Evolutionary conservation across 345 rosid species (phyloP).

Genomic region (Dipteronia dyeriana): DNA sequence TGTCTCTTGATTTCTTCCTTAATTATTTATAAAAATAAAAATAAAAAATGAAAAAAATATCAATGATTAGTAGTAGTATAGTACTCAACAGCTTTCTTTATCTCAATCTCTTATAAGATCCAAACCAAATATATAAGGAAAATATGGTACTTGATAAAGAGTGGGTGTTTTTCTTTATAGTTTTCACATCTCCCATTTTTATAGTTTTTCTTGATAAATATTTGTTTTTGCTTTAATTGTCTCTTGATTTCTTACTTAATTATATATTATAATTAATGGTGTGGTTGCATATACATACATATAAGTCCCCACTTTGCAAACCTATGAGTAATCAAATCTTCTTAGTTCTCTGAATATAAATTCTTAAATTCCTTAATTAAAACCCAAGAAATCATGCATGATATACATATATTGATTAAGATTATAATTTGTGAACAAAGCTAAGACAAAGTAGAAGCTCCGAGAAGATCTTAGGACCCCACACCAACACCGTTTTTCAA

Average conservation of each 20-base stretch:
- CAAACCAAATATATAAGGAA: slow-evolving; percentile 23
- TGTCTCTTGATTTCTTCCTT: slow-evolving; percentile 5
- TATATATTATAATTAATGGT: slow-evolving; percentile 1
- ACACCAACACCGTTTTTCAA: slow-evolving; percentile 12
- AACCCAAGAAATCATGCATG: slow-evolving; percentile 23
- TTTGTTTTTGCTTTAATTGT: not conserved
- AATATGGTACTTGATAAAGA: slow-evolving; percentile 42
- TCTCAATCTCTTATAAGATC: slow-evolving; percentile 44
- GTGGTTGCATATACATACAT: not conserved
- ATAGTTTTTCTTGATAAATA: not conserved
- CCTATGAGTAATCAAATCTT: slow-evolving; percentile 42
- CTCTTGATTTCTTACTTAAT: not conserved
- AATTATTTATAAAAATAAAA: not conserved
- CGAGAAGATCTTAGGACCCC: slow-evolving; percentile 36
- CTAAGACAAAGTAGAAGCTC: slow-evolving; percentile 40
- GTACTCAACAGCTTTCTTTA: slow-evolving; percentile 29
- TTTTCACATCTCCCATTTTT: slow-evolving; percentile 11
- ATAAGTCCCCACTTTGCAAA: slow-evolving; percentile 27
- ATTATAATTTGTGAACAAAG: slow-evolving; percentile 54
- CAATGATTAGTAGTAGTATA: slow-evolving; percentile 52
- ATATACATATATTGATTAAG: slow-evolving; percentile 40
- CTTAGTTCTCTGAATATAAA: not conserved
- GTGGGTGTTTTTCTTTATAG: slow-evolving; percentile 13
- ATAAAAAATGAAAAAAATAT: slow-evolving; percentile 17
- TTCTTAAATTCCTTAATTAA: slow-evolving; percentile 17